Base-by-base conservation (phyloP, 1,284 basidiomycete genomes). In the Pisolithus thermaeus region DNA sequence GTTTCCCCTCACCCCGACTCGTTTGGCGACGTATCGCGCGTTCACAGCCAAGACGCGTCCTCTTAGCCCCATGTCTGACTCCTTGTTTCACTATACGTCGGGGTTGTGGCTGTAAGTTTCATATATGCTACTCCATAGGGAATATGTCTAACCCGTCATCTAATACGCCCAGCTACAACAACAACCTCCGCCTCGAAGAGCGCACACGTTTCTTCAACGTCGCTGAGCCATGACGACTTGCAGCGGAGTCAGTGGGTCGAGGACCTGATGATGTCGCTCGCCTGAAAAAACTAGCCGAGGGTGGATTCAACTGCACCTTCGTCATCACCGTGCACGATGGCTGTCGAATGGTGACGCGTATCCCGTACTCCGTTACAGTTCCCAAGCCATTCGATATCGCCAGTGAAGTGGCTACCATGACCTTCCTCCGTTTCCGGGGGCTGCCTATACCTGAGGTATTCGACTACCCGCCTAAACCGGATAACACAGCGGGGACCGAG, bases 331-430 rank as follows among this genome's bases (percentile, higher is more conserved):
- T 78, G 67, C 61, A 57, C 54, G 67, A 64, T 53, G 70, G 63
- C 55, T 72, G 74, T 62, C 56, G 72, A 59, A 67, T 80, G 67
- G 66, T 78, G 0, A 75, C 74, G 1, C 75, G 74, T 51, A 70
- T 78, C 58, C 76, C 77, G 52, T 78, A 77, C 67, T 73, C 73
- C 2, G 52, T 58, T 47, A 71, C 67, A 51, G 58, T 62, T 28
- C 76, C 75, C 60, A 77, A 75, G 62, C 69, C 54, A 63, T 74
- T 64, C 59, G 70, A 70, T 58, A 48, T 77, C 45, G 76, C 77
- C 30, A 79, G 76, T 58, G 77, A 79, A 66, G 78, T 76, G 22
- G 76, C 77, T 51, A 79, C 78, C 16, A 73, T 79, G 70, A 55
- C 20, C 43, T 73, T 72, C 49, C 74, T 78, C 55, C 75, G 76